Evolutionary conservation across 2,329 filamentous ascomycete species (phyloP), one percentile per base, ranked within the genome.

Genomic region (Sporothrix euskadiensis): DNA sequence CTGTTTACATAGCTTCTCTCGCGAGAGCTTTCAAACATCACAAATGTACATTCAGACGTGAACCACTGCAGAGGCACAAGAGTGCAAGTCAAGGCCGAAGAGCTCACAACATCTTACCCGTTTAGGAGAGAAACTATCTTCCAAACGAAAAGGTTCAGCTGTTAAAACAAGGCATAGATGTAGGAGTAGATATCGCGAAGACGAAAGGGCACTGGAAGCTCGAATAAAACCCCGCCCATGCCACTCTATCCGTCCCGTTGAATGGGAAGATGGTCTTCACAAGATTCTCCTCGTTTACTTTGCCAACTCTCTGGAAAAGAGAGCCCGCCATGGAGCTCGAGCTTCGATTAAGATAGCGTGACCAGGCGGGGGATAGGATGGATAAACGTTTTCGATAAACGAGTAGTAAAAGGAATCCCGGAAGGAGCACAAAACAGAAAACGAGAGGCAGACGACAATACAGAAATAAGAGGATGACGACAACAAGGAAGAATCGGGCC

Each of bases 261-360:
- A 14, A 3, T 44, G 12, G 41, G 3, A 44, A 41, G 7, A 41
- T 41, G 39, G 7, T 3, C 12, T 3, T 10, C 41, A 12, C 12
- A 44, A 56, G 30, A 1, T 30, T 56, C 26, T 26, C 26, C 14
- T 54, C 19, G 26, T 59, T 9, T 39, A 4, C 14, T 35, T 9
- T 26, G 7, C 26, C 8, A 26, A 56, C 26, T 26, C 26, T 26
- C 2, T 26, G 26, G 52, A 54, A 22, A 22, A 56, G 52, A 26
- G 8, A 12, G 3, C 22, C 16, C 12, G 16, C 6, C 16, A 59
- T 19, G 26, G 12, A 26, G 52, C 52, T 56, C 30, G 8, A 19
- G 56, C 30, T 35, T 19, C 56, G 56, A 59, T 59, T 26, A 35
- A 59, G 56, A 59, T 59, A 59, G 56, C 56, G 35, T 19, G 56